Evolutionary conservation across 1,284 basidiomycete species (phyloP).

Genomic region (Apiotrichum domesticum): DNA sequence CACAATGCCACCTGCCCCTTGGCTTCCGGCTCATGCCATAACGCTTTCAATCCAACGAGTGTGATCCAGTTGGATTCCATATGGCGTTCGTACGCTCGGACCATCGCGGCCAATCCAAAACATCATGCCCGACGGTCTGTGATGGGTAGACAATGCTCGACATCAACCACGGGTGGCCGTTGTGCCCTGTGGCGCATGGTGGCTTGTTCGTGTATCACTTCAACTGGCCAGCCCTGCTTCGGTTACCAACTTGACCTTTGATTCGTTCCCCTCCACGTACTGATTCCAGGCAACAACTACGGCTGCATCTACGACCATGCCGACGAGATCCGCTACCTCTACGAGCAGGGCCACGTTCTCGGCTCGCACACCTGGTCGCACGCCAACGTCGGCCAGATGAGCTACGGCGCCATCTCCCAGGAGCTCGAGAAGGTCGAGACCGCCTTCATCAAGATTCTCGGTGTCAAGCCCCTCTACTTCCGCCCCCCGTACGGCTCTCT

Average conservation of each 20-base stretch:
- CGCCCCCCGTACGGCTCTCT: conserved; percentile 51
- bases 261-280: not conserved
- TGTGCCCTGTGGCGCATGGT: not conserved
- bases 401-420: conserved; percentile 42
- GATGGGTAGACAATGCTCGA: too few species aligned
- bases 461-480: conserved; percentile 51
- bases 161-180: too few species aligned
- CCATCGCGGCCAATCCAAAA: too few species aligned
- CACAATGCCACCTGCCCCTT: too few species aligned
- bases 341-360: conserved; percentile 48
- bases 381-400: conserved; percentile 49
- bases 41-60: too few species aligned
- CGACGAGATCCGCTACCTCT: conserved; percentile 9
- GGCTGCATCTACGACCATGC: conserved; percentile 53
- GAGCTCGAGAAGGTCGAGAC: conserved; percentile 51
- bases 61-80: too few species aligned
- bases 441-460: conserved; percentile 53
- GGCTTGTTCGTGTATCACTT: not conserved
- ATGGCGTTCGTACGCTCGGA: too few species aligned
- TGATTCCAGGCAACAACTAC: conserved; percentile 27
- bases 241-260: not conserved
- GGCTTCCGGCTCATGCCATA: too few species aligned
- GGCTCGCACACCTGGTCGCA: conserved; percentile 58
- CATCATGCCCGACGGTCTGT: too few species aligned
- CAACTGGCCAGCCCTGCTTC: conserved; percentile 48